Percentiles rank a stretch among this genome's conserved stretches.
These are phyloP conservation scores for Hypoxylon perforatum DNA, from an alignment of 495 filamentous ascomycete genomes.

Conservation along the genomic window DNA sequence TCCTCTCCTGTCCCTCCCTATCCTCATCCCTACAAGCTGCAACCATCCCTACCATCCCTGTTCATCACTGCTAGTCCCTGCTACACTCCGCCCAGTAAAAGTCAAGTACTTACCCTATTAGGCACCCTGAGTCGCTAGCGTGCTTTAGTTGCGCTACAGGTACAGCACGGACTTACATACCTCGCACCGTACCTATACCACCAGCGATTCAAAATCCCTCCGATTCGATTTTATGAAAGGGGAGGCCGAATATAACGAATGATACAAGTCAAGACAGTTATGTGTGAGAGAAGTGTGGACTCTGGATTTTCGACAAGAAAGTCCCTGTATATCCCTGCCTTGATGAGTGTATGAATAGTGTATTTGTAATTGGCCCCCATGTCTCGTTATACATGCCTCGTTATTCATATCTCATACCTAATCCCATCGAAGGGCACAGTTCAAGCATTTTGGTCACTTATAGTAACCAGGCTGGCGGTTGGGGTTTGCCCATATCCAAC, in stretches of 20 bases:
- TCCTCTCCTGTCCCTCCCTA: background rate
- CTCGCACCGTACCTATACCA: too few species aligned
- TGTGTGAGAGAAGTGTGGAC: slow-evolving; percentile 44
- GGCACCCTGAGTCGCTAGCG: slow-evolving; percentile 39
- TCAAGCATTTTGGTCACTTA: too few species aligned
- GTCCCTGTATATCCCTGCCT: slow-evolving; percentile 1
- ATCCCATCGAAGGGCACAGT: too few species aligned
- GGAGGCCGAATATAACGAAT: slow-evolving; percentile 36
- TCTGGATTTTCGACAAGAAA: slow-evolving; percentile 7
- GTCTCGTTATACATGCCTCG: too few species aligned
- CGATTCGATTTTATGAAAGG: slow-evolving; percentile 40
- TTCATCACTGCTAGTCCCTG: too few species aligned
- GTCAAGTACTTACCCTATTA: slow-evolving; percentile 33
- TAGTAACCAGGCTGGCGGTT: too few species aligned
- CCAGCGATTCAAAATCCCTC: slow-evolving; percentile 38
- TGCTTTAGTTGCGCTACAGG: slow-evolving; percentile 33
- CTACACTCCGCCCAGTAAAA: slow-evolving; percentile 4
- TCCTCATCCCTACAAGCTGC: background rate
- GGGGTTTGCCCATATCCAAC: slow-evolving; percentile 2
- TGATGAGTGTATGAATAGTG: background rate
- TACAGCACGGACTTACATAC: background rate
- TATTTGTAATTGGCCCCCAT: too few species aligned
- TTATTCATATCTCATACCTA: too few species aligned
- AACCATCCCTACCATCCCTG: background rate
- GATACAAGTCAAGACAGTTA: slow-evolving; percentile 30